Evolutionary conservation across 1,284 basidiomycete genomes (phyloP).

Genomic region (Apiotrichum gracile): DNA sequence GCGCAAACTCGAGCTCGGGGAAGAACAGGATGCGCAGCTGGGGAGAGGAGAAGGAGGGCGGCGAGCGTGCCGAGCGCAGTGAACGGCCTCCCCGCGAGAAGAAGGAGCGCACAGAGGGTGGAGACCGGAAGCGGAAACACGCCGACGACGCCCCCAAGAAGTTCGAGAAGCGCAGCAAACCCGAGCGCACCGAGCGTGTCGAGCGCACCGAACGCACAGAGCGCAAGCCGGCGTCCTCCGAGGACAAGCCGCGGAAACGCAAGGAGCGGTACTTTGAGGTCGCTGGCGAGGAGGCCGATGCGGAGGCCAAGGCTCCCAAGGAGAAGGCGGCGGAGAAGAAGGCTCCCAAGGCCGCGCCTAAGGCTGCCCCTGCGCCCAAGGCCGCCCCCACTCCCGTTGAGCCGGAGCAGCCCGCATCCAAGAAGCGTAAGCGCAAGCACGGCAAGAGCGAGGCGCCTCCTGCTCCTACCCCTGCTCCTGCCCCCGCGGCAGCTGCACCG

Average conservation of each 20-base stretch:
- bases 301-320: not conserved
- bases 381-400: not conserved
- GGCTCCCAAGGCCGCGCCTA: not conserved
- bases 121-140: not conserved
- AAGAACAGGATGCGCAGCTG: constrained; percentile 31
- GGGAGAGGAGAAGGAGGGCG: constrained; percentile 19
- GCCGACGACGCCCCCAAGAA: not conserved
- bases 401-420: not conserved
- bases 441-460: constrained; percentile 5
- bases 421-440: constrained; percentile 18
- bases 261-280: not conserved
- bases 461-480: not conserved
- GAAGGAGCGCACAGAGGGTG: not conserved
- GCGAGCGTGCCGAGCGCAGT: not conserved
- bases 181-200: too few relatives aligned
- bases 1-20: constrained; percentile 24
- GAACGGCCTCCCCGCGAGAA: not conserved
- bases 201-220: too few relatives aligned
- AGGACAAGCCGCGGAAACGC: too few relatives aligned
- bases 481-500: too few relatives aligned
- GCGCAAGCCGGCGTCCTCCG: too few relatives aligned
- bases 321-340: not conserved
- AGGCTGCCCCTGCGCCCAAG: not conserved
- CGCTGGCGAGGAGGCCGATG: not conserved
- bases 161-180: constrained; percentile 4